Evolutionary conservation across 2,329 filamentous ascomycete genomes (phyloP).

Genomic region (Aspergillus ruber): DNA sequence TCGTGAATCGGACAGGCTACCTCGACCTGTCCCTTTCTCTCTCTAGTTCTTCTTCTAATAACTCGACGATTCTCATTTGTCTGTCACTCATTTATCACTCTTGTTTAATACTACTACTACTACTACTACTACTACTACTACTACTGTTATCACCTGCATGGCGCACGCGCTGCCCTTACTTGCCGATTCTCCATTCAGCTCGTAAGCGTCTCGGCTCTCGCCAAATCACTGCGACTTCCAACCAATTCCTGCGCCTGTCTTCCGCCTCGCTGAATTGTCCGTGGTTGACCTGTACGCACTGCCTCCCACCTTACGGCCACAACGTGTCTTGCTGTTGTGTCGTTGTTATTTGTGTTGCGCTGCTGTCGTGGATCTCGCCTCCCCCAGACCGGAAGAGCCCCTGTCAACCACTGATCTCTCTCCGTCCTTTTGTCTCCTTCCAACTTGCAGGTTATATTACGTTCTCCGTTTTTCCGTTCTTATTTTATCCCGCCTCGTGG

Average conservation of each 20-base stretch:
- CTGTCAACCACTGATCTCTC: neutral
- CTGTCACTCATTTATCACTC: neutral
- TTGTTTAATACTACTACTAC: neutral
- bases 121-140: neutral
- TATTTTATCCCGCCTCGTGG: neutral
- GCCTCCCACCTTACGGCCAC: neutral
- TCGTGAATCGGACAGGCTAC: neutral
- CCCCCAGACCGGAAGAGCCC: neutral
- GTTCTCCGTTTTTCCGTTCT: neutral
- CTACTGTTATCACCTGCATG: neutral
- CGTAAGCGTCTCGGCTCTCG: neutral
- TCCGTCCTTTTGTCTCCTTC: neutral
- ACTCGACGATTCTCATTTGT: neutral
- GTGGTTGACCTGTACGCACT: constrained; percentile 9
- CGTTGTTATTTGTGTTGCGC: constrained; percentile 11
- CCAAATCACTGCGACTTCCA: neutral
- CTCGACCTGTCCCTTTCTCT: neutral
- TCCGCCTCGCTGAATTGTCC: no score
- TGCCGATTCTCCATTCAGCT: neutral
- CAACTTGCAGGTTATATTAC: neutral
- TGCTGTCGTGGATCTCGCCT: constrained; percentile 11
- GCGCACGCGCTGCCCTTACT: neutral
- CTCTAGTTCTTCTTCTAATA: constrained; percentile 1
- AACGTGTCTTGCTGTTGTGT: constrained; percentile 8
- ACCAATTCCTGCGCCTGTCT: no score